These are phyloP conservation scores for Phaffia rhodozyma DNA, from an alignment of 1,284 basidiomycete genomes.

Conservation along the genomic window DNA sequence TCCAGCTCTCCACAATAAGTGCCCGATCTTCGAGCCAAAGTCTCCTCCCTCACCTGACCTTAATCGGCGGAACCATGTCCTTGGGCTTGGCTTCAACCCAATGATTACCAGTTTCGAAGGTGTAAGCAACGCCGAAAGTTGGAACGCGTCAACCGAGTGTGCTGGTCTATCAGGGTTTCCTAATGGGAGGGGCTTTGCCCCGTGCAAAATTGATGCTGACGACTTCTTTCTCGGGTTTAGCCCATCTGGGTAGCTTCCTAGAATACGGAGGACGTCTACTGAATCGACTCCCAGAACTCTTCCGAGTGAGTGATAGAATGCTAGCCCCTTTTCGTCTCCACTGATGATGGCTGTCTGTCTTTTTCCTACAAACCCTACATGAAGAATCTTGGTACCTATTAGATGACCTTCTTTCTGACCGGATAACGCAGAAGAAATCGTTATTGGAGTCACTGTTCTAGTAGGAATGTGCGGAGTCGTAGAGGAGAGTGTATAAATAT, in stretches of 20 bases:
- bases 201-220: slow-evolving; percentile 60
- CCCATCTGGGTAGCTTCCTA: slow-evolving; percentile 75
- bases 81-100: slow-evolving; percentile 78
- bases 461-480: slow-evolving; percentile 41
- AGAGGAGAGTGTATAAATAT: slow-evolving; percentile 48
- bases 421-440: slow-evolving; percentile 51
- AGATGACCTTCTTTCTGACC: slow-evolving; percentile 91
- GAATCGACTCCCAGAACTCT: slow-evolving; percentile 93
- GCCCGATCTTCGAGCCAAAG: slow-evolving; percentile 45
- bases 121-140: slow-evolving; percentile 76
- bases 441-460: slow-evolving; percentile 60
- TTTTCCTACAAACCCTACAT: slow-evolving; percentile 79
- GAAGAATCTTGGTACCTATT: slow-evolving; percentile 68
- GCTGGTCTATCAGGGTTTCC: slow-evolving; percentile 44
- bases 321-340: slow-evolving; percentile 79
- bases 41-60: slow-evolving; percentile 41
- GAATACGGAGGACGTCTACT: slow-evolving; percentile 82
- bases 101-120: slow-evolving; percentile 84
- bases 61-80: slow-evolving; percentile 80
- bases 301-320: slow-evolving; percentile 91
- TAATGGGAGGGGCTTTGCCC: slow-evolving; percentile 42
- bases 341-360: slow-evolving; percentile 88
- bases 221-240: slow-evolving; percentile 42
- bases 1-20: slow-evolving; percentile 53
- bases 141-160: slow-evolving; percentile 72